Evolutionary conservation across 352 stramenopile genomes (phyloP), one percentile per base, ranked within the genome.

Genomic region (Blastocystis hominis): DNA sequence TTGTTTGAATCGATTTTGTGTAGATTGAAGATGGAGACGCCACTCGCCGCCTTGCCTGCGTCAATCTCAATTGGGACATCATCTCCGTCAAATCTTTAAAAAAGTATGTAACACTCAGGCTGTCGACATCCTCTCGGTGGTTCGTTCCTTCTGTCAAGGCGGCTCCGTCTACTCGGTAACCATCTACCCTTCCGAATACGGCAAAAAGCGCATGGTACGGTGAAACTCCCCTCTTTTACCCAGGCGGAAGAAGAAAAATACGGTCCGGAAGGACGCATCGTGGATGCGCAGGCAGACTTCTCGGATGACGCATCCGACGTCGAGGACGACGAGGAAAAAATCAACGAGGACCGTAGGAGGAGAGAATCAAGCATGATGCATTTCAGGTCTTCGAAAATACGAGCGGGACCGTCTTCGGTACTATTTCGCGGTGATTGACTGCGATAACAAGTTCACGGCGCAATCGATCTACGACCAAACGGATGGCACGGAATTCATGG

Each of bases 1-100:
- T 69, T n/a, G 9, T 76, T 77, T 9, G 34, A 7, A 2, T 75
- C 7, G 4, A 86, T 86, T 20, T 77, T 17, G 54, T 30, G 40
- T 80, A 86, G 76, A 86, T 86, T 75, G 76, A 86, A 44, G 76
- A 86, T 75, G 76, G 63, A 75, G 76, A 86, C 3, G 76, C 59
- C 3, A 86, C 76, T 4, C 76, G 38, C 15, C 76, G 76, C 47
- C 76, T 86, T 4, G 76, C 76, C 40, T 86, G 76, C 40, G 76
- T 86, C 61, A 86, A 86, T 66, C 76, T 86, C 6, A 76, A 86
- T n/a, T 86, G 76, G 76, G 76, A 72, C 47, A 47, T 77, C n/a
- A 76, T 86, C 44, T 47, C 63, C 36, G 63, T 86, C 24, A 30
- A 30, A 0, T 1, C 20, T 42, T 4, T 72, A 13, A 10, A n/a